These are phyloP conservation scores for Xenoacremonium recifei DNA, from an alignment of 2,329 filamentous ascomycete species.

Conservation along the genomic window DNA sequence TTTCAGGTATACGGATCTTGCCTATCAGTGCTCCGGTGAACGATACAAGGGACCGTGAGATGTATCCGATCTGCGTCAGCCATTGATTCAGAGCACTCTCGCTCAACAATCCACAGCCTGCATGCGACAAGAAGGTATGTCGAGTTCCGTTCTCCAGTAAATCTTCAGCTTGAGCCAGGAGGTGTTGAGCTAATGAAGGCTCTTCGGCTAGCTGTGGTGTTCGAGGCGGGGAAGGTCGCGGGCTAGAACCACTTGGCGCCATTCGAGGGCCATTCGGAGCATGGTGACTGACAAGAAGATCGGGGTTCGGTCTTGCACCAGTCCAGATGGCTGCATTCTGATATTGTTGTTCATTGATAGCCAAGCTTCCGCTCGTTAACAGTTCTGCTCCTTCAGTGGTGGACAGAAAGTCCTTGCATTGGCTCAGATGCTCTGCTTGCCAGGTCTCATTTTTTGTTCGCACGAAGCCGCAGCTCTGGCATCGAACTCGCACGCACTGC, in stretches of 20 bases:
- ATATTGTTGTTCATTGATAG: background rate
- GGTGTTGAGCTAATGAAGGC: background rate
- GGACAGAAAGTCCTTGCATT: background rate
- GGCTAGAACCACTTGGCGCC: background rate
- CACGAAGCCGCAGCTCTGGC: background rate
- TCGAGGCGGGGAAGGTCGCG: background rate
- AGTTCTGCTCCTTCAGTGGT: background rate
- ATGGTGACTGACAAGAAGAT: background rate
- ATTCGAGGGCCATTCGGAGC: background rate
- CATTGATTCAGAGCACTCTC: background rate
- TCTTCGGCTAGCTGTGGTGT: background rate
- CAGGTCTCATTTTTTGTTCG: background rate
- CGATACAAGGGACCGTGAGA: background rate
- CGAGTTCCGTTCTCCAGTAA: background rate
- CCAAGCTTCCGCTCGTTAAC: background rate
- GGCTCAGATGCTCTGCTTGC: background rate
- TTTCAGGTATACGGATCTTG: background rate
- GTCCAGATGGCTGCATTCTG: background rate
- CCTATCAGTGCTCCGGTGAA: background rate
- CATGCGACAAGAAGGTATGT: conserved; percentile 1
- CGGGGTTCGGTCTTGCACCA: background rate
- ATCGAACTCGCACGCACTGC: background rate
- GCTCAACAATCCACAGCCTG: background rate
- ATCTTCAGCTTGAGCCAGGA: background rate
- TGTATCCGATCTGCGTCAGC: background rate